Percentiles rank a stretch among this genome's conserved stretches.
Conservation (phyloP, 176 grass and related monocot genomes). For the Musa schizocarpa region DNA sequence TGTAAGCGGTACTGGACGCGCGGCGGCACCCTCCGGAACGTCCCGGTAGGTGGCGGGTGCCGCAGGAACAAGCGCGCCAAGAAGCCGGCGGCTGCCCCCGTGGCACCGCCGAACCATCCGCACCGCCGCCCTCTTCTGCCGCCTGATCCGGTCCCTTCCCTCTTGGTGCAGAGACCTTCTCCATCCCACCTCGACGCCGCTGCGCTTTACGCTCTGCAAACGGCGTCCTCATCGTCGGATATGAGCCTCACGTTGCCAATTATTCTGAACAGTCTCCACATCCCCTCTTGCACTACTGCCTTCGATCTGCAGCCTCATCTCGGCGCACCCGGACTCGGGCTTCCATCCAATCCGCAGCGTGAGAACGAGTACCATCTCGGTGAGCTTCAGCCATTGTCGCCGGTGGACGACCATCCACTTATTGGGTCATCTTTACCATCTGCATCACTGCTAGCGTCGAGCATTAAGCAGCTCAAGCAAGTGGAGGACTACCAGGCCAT, state of each 20-base stretch:
- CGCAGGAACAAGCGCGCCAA: slow-evolving; percentile 13
- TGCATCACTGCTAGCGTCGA: neutral
- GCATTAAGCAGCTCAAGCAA: neutral
- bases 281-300: neutral
- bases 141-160: neutral
- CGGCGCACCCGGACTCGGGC: neutral
- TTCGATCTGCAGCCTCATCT: slow-evolving; percentile 14
- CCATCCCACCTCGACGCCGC: neutral
- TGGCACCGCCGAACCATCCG: neutral
- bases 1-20: slow-evolving; percentile 26
- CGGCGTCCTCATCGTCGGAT: neutral
- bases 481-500: neutral
- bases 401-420: neutral
- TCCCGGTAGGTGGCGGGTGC: slow-evolving; percentile 18
- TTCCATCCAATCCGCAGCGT: neutral
- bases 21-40: slow-evolving; percentile 21
- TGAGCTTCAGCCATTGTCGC: neutral
- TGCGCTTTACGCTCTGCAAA: neutral
- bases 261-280: neutral
- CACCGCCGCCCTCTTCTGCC: neutral
- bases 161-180: neutral
- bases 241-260: neutral
- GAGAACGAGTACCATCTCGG: neutral
- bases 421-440: neutral
- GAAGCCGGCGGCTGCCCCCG: neutral